Evolutionary conservation across 31 red algal genomes (phyloP).

Genomic region (Odonthalia washingtoniensis): DNA sequence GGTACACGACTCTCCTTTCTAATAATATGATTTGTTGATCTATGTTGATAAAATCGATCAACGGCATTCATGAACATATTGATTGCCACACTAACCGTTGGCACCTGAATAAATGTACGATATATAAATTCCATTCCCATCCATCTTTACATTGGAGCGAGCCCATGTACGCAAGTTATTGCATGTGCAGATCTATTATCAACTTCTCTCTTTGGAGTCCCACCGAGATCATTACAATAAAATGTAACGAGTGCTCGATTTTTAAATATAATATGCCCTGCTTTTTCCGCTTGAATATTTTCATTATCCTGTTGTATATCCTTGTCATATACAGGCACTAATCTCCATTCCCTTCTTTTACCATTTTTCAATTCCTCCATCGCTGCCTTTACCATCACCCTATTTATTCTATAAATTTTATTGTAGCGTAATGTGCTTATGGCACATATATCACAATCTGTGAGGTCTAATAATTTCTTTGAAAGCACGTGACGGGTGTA

Average conservation of each 20-base stretch:
- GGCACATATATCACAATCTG: neutral
- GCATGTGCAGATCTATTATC: neutral
- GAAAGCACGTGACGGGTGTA: neutral
- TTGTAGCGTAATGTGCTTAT: neutral
- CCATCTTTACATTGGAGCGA: constrained; percentile 16
- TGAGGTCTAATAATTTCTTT: neutral
- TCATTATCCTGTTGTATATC: neutral
- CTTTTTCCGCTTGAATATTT: neutral
- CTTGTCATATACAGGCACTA: constrained; percentile 12
- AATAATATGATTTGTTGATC: constrained; percentile 10
- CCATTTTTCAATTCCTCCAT: constrained; percentile 2
- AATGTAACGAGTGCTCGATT: neutral
- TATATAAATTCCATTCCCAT: neutral
- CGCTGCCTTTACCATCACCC: neutral
- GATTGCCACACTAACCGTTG: neutral
- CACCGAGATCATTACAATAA: constrained; percentile 11
- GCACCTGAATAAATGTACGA: neutral
- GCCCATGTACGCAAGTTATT: constrained; percentile 9
- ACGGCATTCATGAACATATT: constrained; percentile 41
- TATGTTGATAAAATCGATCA: constrained; percentile 19
- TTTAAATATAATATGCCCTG: constrained; percentile 18
- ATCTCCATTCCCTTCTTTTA: neutral
- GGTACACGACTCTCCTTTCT: constrained; percentile 19
- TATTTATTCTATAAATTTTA: neutral
- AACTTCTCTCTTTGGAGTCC: neutral